Conservation (phyloP, 1,139 yeast genomes). For the Suhomyces wounanorum region DNA sequence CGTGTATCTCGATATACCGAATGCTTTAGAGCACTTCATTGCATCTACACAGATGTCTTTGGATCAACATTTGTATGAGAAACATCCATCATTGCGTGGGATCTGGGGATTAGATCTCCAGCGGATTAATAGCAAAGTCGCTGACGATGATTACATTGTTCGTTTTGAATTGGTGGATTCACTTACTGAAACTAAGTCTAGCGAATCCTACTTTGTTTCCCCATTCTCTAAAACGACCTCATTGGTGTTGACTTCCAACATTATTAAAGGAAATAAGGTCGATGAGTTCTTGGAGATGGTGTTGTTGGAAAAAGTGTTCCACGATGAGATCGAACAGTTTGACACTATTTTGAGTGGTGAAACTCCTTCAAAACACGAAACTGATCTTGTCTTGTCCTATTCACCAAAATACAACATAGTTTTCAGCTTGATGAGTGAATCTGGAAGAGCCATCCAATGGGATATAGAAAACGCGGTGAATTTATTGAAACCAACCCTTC, state of each 20-base stretch:
- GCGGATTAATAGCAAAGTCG: constrained; percentile 10
- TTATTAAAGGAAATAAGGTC: constrained; percentile 31
- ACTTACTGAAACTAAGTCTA: constrained; percentile 16
- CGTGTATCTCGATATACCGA: constrained; percentile 50
- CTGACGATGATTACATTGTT: constrained; percentile 23
- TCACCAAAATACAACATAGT: constrained; percentile 67
- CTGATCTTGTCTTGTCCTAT: constrained; percentile 52
- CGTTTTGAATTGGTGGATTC: constrained; percentile 22
- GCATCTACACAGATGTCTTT: constrained; percentile 34
- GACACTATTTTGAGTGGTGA: constrained; percentile 12
- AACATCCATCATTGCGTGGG: constrained; percentile 25
- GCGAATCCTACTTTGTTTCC: constrained; percentile 32
- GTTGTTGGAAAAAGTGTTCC: constrained; percentile 39
- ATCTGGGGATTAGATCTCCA: constrained; percentile 35
- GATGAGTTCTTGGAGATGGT: constrained; percentile 36
- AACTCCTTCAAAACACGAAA: neutral
- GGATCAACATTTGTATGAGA: constrained; percentile 24
- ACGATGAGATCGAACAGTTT: constrained; percentile 35
- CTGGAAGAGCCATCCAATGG: constrained; percentile 44
- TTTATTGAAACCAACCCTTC: constrained; percentile 31
- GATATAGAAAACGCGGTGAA: constrained; percentile 33
- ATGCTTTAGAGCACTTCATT: constrained; percentile 28
- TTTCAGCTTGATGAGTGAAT: constrained; percentile 54
- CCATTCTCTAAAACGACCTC: constrained; percentile 36
- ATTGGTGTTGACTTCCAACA: constrained; percentile 29